Percentiles rank a stretch among this genome's conserved stretches.
Evolutionary conservation across 345 rosid genomes (phyloP).

Genomic region (Combretum micranthum): DNA sequence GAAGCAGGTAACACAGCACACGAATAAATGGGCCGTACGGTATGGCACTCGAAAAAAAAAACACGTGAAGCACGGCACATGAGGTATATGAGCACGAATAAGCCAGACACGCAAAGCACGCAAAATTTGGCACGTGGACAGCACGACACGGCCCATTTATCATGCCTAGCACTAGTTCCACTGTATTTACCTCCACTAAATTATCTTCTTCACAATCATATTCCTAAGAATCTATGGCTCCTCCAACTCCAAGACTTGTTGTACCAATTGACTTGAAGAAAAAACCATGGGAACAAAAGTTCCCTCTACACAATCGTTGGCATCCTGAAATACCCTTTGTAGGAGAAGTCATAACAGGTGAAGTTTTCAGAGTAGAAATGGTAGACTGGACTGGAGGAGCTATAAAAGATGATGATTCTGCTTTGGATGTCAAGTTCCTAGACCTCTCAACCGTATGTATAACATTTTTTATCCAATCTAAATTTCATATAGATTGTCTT

Average conservation of each 20-base stretch:
- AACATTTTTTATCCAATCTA: too few species aligned
- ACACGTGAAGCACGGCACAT: too few species aligned
- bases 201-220: neutral
- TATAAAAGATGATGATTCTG: conserved; percentile 49
- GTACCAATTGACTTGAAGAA: conserved; percentile 58
- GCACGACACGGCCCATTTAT: too few species aligned
- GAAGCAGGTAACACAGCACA: too few species aligned
- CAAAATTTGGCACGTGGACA: too few species aligned
- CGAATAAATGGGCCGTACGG: too few species aligned
- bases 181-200: too few species aligned
- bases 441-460: conserved; percentile 46
- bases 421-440: conserved; percentile 36
- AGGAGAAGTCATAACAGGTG: conserved; percentile 31
- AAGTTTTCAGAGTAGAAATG: conserved; percentile 48
- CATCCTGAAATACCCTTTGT: conserved; percentile 64
- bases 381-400: conserved; percentile 55
- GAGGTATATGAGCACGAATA: too few species aligned
- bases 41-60: too few species aligned
- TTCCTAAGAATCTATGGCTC: conserved; percentile 35
- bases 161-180: too few species aligned
- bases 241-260: conserved; percentile 42
- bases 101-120: too few species aligned
- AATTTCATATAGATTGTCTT: too few species aligned
- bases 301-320: conserved; percentile 81
- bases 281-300: conserved; percentile 56